Base-by-base conservation (phyloP, 208 protist genomes). In the Wallacemonas sp. region DNA sequence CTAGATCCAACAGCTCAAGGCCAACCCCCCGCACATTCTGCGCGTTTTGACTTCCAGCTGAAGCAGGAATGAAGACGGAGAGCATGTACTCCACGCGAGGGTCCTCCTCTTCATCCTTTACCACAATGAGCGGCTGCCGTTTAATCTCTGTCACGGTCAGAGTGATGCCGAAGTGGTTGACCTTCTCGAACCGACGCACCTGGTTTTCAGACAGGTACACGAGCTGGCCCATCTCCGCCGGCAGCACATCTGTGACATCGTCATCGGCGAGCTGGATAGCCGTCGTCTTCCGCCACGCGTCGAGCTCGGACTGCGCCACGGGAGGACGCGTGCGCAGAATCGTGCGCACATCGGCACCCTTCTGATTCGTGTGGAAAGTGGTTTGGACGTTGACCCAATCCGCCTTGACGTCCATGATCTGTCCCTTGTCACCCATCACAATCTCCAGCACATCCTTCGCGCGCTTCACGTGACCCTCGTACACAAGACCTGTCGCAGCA, bases 181-280 rank as follows among this genome's bases (percentile, higher is more conserved):
- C 74, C 58, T 84, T 88, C 72, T 96, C 91, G 49, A 86, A 93
- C 42, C 80, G 83, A 11, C 84, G 80, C 15, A 80, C 84, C 56
- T 88, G 82, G 63, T 94, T 92, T 66, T 96, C 87, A 22, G 82
- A 88, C n/a, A 94, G 73, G 72, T 96, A 96, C 14, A 94, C 70
- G n/a, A 96, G 68, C 71, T 96, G 87, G 9, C 91, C 91, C n/a
- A 86, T 76, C 55, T 94, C 91, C 0, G 91, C 66, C 21, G 91
- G 86, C 53, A 96, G 71, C 33, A 91, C 88, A 64, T 93, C 88
- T 2, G 58, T 76, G 14, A 96, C 88, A 61, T 96, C 91, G 66
- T 93, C 91, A 21, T 88, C 70, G 11, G 70, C 60, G 8, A 96
- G 71, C 58, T 91, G 75, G 51, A 96, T 84, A 6, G 93, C 70